phyloP scores from a whole-genome alignment of 2,329 filamentous ascomycete species.

The Cryphonectria naterciae region DNA sequence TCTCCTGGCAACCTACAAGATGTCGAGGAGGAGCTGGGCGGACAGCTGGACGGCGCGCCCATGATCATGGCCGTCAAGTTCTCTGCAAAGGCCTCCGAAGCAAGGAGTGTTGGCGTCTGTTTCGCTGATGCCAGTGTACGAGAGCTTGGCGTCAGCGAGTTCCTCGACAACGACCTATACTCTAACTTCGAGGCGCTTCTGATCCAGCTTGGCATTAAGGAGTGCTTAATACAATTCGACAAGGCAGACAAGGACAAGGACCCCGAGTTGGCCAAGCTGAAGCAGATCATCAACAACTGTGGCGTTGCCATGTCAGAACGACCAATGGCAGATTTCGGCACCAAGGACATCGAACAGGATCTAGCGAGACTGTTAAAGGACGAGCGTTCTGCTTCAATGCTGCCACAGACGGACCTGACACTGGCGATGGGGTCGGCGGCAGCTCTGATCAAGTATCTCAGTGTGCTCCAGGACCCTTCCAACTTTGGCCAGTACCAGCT shows the following conservation, averaged over 20 bases:
- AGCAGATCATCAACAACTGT: slow-evolving; percentile 88
- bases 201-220: slow-evolving; percentile 94
- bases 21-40: slow-evolving; percentile 91
- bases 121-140: slow-evolving; percentile 97
- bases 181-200: slow-evolving; percentile 97
- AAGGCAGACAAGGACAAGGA: slow-evolving; percentile 82
- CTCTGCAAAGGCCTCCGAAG: slow-evolving; percentile 82
- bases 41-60: slow-evolving; percentile 84
- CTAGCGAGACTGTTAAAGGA: slow-evolving; percentile 85
- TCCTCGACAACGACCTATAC: slow-evolving; percentile 97
- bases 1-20: slow-evolving; percentile 97
- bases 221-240: slow-evolving; percentile 86
- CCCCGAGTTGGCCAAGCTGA: slow-evolving; percentile 83
- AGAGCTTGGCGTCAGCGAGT: slow-evolving; percentile 95
- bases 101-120: slow-evolving; percentile 87
- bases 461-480: slow-evolving; percentile 83
- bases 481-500: slow-evolving; percentile 98
- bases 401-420: slow-evolving; percentile 92
- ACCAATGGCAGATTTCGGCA: slow-evolving; percentile 75
- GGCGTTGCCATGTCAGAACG: slow-evolving; percentile 88
- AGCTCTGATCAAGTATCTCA: slow-evolving; percentile 91
- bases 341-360: slow-evolving; percentile 94
- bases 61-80: slow-evolving; percentile 97
- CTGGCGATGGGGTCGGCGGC: slow-evolving; percentile 95
- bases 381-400: slow-evolving; percentile 73